Base-by-base conservation (phyloP, 208 protist genomes). In the Wallacemonas rigidus region DNA sequence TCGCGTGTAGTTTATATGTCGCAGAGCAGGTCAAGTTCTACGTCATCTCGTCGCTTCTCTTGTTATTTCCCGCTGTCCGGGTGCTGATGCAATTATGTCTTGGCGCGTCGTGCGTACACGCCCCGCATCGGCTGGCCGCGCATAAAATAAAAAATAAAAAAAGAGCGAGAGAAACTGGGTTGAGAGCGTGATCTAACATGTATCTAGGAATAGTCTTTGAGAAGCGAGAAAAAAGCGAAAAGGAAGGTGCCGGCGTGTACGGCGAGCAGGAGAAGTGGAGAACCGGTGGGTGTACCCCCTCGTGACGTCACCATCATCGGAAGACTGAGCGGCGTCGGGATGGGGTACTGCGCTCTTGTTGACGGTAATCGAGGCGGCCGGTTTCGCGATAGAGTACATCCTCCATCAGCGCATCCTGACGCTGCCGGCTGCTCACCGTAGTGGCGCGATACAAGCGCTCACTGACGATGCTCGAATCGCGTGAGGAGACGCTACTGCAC, bases 391-490 rank as follows among this genome's bases (percentile, higher is more conserved):
- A 56, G 36, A 63, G 1, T 1, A 50, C 14, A 3, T 36, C 54
- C 7, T 65, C 67, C n/a, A 48, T 45, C 14, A 43, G 69, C 64
- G 39, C 71, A 71, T 71, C 51, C 41, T 85, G 72, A 26, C 75
- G 79, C 58, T 76, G 71, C 9, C 80, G 75, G 47, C 87, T 95
- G 76, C 83, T 89, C 43, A 72, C 88, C n/a, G 90, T 93, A 8
- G 85, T 67, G 6, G 86, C 82, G 69, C 74, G 81, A 61, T 90
- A 95, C 39, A 95, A 71, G 9, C 90, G 83, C 60, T 95, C 90
- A 54, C 83, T 77, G 45, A 72, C 73, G 26, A 51, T 43, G 50
- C 80, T 71, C 8, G 76, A 85, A 17, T 63, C 75, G 47, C 73
- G 70, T 35, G 71, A 74, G 3, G 70, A 74, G 43, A 65, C 60